These are phyloP conservation scores for Syzygium jambos DNA, from an alignment of 345 rosid species.

Conservation along the genomic window DNA sequence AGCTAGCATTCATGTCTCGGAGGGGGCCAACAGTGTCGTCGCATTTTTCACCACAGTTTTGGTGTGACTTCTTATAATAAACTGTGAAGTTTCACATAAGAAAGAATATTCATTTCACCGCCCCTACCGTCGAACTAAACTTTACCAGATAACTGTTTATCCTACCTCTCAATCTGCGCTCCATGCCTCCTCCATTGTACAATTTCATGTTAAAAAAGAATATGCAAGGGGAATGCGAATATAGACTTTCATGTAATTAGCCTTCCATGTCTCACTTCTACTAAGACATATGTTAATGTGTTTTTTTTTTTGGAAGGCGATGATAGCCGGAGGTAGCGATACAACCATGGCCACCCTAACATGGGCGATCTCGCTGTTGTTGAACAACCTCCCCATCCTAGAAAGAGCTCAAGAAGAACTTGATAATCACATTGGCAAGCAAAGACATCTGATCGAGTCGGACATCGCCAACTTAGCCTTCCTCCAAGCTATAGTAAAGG, in stretches of 20 bases:
- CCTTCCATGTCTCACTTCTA: neutral
- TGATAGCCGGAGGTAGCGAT: neutral
- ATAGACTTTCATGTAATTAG: neutral
- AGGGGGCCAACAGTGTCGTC: no score
- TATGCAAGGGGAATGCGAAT: neutral
- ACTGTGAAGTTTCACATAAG: no score
- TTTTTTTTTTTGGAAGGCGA: neutral
- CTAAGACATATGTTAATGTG: neutral
- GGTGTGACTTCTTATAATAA: no score
- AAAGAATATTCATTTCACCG: no score
- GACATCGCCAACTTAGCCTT: slow-evolving; percentile 19
- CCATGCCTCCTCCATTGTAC: no score
- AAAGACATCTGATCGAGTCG: slow-evolving; percentile 3
- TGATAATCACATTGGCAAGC: neutral
- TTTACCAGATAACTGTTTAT: no score
- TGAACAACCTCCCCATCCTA: slow-evolving; percentile 5
- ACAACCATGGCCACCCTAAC: slow-evolving; percentile 3
- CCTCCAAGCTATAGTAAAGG: slow-evolving; percentile 28
- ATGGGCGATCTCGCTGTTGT: slow-evolving; percentile 4
- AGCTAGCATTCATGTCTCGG: no score
- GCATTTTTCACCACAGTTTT: no score
- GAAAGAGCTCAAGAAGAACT: slow-evolving; percentile 1
- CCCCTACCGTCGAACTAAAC: no score
- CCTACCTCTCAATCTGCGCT: no score
- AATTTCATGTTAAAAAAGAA: no score